A percentile compares a stretch with the other conserved stretches of the same genome.
Evolutionary conservation across 1,284 basidiomycete genomes (phyloP).

Genomic region (Cryptococcus wingfieldii): DNA sequence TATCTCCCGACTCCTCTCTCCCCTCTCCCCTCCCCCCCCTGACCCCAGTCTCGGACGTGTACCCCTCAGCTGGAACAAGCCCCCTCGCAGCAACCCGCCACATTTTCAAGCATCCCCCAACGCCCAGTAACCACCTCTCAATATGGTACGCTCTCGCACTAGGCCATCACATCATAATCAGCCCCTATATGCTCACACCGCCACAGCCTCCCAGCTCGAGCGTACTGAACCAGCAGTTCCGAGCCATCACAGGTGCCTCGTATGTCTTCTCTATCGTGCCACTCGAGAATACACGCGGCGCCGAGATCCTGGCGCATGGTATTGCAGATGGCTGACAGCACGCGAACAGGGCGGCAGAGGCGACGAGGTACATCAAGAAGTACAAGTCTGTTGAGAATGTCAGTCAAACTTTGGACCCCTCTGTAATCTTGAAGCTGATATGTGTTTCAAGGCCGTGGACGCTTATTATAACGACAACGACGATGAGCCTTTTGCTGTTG

Average conservation of each 20-base stretch:
- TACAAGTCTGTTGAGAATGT: constrained; percentile 43
- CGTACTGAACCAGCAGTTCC: constrained; percentile 21
- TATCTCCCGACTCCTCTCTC: no score
- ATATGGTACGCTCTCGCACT: no score
- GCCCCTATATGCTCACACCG: background rate
- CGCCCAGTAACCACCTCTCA: no score
- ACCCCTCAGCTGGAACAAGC: no score
- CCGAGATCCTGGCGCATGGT: background rate
- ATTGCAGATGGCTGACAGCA: background rate
- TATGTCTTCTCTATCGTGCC: constrained; percentile 16
- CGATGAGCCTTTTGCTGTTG: constrained; percentile 26
- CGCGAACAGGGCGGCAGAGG: constrained; percentile 30
- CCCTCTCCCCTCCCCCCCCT: no score
- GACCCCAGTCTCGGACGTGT: no score
- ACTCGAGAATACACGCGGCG: background rate
- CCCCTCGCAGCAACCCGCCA: no score
- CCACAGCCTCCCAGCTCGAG: background rate
- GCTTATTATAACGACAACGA: constrained; percentile 30
- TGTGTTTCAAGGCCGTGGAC: constrained; percentile 32
- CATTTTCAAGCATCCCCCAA: no score
- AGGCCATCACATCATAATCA: no score
- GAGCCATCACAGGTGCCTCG: constrained; percentile 41
- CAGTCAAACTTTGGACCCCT: constrained; percentile 1
- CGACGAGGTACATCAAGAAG: constrained; percentile 43
- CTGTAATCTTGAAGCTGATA: background rate